Evolutionary conservation across 768 basidiomycete species (phyloP).

Genomic region (Crucibulum laeve): DNA sequence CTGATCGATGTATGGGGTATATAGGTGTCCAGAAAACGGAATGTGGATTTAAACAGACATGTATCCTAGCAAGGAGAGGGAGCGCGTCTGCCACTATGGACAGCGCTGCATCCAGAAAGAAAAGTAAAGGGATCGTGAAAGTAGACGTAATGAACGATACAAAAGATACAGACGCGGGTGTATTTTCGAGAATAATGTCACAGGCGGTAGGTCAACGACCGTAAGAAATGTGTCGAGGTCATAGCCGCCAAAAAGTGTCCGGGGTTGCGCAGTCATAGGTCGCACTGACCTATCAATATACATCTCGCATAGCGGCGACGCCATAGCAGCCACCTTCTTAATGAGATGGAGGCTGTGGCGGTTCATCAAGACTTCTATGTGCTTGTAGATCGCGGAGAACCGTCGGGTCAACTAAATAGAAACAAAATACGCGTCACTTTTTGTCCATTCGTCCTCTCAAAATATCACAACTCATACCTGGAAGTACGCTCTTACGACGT

Average conservation of each 20-base stretch:
- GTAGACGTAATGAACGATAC: neutral
- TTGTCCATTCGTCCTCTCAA: neutral
- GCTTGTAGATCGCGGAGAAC: slow-evolving; percentile 86
- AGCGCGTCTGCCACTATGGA: neutral
- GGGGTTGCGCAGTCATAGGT: too few species aligned
- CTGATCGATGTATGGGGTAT: neutral
- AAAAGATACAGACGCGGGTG: neutral
- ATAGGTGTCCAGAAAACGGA: neutral
- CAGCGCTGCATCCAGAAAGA: neutral
- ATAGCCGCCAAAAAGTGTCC: too few species aligned
- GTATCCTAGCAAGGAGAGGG: neutral
- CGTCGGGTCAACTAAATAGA: slow-evolving; percentile 71
- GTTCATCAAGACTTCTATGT: slow-evolving; percentile 76
- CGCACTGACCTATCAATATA: too few species aligned
- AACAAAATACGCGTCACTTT: neutral
- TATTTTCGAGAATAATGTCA: neutral
- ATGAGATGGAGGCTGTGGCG: neutral
- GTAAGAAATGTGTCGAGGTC: too few species aligned
- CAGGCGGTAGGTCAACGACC: neutral
- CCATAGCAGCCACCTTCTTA: too few species aligned
- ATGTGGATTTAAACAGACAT: neutral
- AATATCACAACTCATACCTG: slow-evolving; percentile 49
- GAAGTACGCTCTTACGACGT: slow-evolving; percentile 91
- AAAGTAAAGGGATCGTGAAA: neutral
- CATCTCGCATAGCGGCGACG: too few species aligned